Conservation (phyloP, 495 filamentous ascomycete genomes). For the Podospora bellae-mahoneyi region DNA sequence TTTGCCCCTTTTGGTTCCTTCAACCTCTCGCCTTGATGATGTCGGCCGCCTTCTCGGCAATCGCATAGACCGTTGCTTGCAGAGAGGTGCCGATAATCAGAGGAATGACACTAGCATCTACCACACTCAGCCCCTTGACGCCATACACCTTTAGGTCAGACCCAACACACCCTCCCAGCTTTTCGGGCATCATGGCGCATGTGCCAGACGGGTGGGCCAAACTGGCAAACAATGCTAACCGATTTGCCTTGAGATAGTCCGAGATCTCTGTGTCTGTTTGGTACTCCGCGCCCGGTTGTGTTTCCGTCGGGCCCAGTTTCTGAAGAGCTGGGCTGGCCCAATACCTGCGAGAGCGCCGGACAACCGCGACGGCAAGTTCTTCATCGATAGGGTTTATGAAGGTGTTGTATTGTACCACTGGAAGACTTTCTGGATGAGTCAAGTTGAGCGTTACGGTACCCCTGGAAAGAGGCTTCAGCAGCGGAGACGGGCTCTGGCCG, state of each 20-base stretch:
- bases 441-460: slow-evolving; percentile 39
- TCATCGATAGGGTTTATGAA: slow-evolving; percentile 36
- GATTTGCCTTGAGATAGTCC: slow-evolving; percentile 18
- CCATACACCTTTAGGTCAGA: slow-evolving; percentile 53
- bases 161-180: slow-evolving; percentile 48
- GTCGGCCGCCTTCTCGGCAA: slow-evolving; percentile 39
- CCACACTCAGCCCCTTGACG: slow-evolving; percentile 46
- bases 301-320: slow-evolving; percentile 37
- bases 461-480: slow-evolving; percentile 38
- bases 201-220: slow-evolving; percentile 36
- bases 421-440: slow-evolving; percentile 27
- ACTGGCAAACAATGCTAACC: slow-evolving; percentile 14
- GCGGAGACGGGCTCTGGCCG: slow-evolving; percentile 21
- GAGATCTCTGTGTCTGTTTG: slow-evolving; percentile 44
- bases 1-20: neutral
- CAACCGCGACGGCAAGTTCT: slow-evolving; percentile 39
- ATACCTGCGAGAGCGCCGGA: slow-evolving; percentile 47
- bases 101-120: slow-evolving; percentile 47
- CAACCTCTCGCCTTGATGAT: slow-evolving; percentile 19
- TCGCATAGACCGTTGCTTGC: slow-evolving; percentile 38
- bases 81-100: slow-evolving; percentile 33
- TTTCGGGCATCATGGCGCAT: slow-evolving; percentile 41
- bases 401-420: slow-evolving; percentile 34
- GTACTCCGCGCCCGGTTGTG: slow-evolving; percentile 47
- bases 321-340: slow-evolving; percentile 41